These are phyloP conservation scores for Termitomyces titanicus DNA, from an alignment of 768 basidiomycete genomes.

Conservation along the genomic window DNA sequence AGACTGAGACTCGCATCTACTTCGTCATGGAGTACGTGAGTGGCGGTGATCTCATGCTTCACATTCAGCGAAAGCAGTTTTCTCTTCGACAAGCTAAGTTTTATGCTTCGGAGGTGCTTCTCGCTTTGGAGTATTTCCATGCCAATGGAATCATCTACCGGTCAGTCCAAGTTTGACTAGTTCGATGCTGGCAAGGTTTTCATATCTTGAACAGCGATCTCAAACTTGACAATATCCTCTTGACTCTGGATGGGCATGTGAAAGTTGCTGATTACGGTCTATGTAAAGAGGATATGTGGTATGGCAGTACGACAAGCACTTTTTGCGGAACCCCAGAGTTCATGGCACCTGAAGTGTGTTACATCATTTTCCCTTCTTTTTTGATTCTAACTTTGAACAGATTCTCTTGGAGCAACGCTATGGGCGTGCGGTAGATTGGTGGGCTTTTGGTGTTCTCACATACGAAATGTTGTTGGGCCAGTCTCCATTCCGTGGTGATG, in stretches of 20 bases:
- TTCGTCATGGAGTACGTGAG: conserved; percentile 99
- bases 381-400: conserved; percentile 33
- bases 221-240: conserved; percentile 95
- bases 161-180: conserved; percentile 37
- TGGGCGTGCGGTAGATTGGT: conserved; percentile 99
- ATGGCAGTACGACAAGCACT: conserved; percentile 91
- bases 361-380: neutral
- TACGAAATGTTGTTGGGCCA: conserved; percentile 99
- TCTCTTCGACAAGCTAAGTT: conserved; percentile 98
- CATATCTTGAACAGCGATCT: conserved; percentile 61
- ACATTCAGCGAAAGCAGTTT: conserved; percentile 99
- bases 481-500: conserved; percentile 98
- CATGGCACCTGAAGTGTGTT: conserved; percentile 94
- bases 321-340: conserved; percentile 99
- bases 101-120: conserved; percentile 94
- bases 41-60: conserved; percentile 98
- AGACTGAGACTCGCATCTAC: conserved; percentile 98
- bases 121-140: conserved; percentile 98
- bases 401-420: conserved; percentile 99
- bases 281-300: conserved; percentile 99
- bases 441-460: conserved; percentile 98
- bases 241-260: conserved; percentile 96
- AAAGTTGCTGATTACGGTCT: conserved; percentile 99
- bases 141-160: conserved; percentile 98
- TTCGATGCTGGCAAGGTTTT: neutral